Evolutionary conservation across 805 yeast species (phyloP).

Genomic region (Lipomyces yamanashiensis): DNA sequence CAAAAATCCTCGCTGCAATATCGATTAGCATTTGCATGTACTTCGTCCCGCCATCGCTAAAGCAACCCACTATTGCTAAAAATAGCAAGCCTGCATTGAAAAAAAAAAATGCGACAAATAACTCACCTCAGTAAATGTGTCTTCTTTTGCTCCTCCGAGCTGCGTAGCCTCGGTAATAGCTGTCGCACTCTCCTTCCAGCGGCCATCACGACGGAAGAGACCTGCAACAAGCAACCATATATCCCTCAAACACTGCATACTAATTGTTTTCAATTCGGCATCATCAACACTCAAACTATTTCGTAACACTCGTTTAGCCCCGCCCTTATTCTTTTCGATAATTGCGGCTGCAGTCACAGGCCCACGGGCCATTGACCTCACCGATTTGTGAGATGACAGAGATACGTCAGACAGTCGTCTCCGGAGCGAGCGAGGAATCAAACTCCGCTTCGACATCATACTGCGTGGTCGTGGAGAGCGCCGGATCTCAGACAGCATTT

Average conservation of each 20-base stretch:
- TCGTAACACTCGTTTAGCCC: slow-evolving; percentile 33
- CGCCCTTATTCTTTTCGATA: slow-evolving; percentile 32
- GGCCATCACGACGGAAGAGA: slow-evolving; percentile 27
- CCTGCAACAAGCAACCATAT: slow-evolving; percentile 36
- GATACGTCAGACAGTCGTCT: slow-evolving; percentile 32
- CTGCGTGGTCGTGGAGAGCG: slow-evolving; percentile 15
- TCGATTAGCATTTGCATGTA: no score
- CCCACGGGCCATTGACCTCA: neutral
- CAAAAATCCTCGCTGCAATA: slow-evolving; percentile 27
- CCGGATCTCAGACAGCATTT: slow-evolving; percentile 25
- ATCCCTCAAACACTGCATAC: slow-evolving; percentile 34
- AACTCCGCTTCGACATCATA: slow-evolving; percentile 21
- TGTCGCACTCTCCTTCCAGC: slow-evolving; percentile 31
- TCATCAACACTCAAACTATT: slow-evolving; percentile 34
- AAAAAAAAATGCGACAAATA: neutral
- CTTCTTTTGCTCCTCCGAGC: slow-evolving; percentile 34
- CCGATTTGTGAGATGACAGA: slow-evolving; percentile 21
- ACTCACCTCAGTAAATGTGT: slow-evolving; percentile 33
- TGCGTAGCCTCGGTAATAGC: slow-evolving; percentile 34
- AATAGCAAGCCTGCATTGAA: neutral
- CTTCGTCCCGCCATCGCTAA: neutral
- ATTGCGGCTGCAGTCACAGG: slow-evolving; percentile 26
- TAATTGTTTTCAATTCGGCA: slow-evolving; percentile 26
- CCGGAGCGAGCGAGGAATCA: slow-evolving; percentile 26
- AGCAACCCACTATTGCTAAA: neutral